Evolutionary conservation across 1,284 basidiomycete genomes (phyloP), one percentile per base, ranked within the genome.

Genomic region (Naganishia albida): DNA sequence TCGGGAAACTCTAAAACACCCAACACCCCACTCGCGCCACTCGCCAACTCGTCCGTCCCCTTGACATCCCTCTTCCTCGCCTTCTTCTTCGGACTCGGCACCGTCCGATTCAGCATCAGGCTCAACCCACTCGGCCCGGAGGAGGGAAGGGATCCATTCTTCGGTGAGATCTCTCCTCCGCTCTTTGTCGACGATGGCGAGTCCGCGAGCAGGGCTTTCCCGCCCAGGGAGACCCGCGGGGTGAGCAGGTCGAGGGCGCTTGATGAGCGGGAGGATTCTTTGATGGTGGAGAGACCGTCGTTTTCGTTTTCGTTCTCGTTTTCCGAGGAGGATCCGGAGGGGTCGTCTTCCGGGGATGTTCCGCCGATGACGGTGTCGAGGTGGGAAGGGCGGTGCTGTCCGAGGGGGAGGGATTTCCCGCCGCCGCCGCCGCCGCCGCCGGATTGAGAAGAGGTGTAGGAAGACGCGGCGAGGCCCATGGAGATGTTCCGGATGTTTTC

Each of bases 361-460:
- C 46, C 46, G 20, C 46, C 46, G 10, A 20, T 18, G 46, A 48
- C 46, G 46, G 46, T 20, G 15, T 53, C 51, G 10, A 38, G 51
- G n/a, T 48, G 46, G n/a, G 46, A 34, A 34, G 18, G 30, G 12
- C 16, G 30, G 6, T 53, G 28, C 26, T 20, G n/a, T 23, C 7
- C 3, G 23, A 20, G 18, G 18, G 46, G 46, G 18, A 49, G 34
- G 1, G 46, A 39, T 13, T 40, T 28, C n/a, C n/a, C n/a, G n/a
- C n/a, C n/a, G n/a, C n/a, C n/a, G n/a, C n/a, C n/a, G n/a, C n/a
- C n/a, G n/a, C n/a, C n/a, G 4, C 20, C 38, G 10, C 40, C 48
- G 20, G 57, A 60, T 18, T 39, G 57, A 34, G 57, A 60, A 34
- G 57, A 59, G 43, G 43, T 50, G 46, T 60, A 60, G 18, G 57